A percentile compares a stretch with the other conserved stretches of the same genome.
phyloP scores from a whole-genome alignment of 345 rosid genomes.

The Erodium maritimum region DNA sequence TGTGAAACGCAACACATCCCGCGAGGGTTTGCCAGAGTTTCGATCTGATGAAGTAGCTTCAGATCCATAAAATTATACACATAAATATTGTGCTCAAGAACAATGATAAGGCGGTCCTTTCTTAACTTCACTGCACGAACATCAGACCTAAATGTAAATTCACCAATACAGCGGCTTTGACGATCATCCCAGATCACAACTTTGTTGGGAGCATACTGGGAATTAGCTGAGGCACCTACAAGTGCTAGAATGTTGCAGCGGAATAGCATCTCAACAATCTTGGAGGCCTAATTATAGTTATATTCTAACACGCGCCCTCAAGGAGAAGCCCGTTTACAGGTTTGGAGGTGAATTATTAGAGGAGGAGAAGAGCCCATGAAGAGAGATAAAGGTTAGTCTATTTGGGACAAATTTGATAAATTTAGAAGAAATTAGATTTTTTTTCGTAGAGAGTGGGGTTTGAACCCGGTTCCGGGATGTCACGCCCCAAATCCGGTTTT shows the following conservation, averaged over 20 bases:
- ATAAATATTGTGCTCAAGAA: constrained; percentile 81
- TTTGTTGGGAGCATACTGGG: constrained; percentile 73
- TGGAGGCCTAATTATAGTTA: no score
- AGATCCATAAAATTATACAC: constrained; percentile 63
- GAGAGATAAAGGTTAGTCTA: no score
- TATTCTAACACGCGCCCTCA: no score
- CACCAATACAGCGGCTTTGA: constrained; percentile 74
- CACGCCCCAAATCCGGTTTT: no score
- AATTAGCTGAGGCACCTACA: constrained; percentile 57
- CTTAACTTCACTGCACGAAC: constrained; percentile 68
- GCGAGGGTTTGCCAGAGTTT: constrained; percentile 67
- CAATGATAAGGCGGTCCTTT: constrained; percentile 61
- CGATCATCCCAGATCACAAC: no score
- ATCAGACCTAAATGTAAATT: constrained; percentile 68
- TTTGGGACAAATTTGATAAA: no score
- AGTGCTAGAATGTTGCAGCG: constrained; percentile 79
- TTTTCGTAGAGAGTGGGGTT: no score
- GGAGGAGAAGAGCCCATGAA: no score
- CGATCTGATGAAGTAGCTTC: constrained; percentile 78
- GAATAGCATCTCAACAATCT: constrained; percentile 87
- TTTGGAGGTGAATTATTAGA: no score
- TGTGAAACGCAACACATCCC: constrained; percentile 89
- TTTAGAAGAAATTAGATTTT: no score
- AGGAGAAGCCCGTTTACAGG: no score
- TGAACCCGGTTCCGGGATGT: no score